Conservation (phyloP, 345 rosid genomes). For the Theobroma cacao region DNA sequence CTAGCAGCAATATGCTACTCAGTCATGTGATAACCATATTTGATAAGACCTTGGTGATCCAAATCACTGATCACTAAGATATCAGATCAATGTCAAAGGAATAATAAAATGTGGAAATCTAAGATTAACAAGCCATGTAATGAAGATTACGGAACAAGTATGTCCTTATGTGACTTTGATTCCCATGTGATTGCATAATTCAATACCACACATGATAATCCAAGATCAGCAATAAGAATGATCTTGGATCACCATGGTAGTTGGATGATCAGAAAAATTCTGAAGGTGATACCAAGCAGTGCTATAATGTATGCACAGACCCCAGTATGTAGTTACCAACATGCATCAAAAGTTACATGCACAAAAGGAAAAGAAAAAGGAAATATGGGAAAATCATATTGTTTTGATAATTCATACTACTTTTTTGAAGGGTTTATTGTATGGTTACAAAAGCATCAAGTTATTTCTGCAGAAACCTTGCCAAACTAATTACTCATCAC, state of each 20-base stretch:
- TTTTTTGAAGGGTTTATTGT: background rate
- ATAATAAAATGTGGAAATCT: background rate
- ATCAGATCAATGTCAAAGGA: background rate
- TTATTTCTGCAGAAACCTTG: background rate
- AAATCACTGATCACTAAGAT: background rate
- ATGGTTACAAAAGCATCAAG: background rate
- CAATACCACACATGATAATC: background rate
- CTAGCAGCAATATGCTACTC: background rate
- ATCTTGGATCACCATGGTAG: background rate
- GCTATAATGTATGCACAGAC: background rate
- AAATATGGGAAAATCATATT: background rate
- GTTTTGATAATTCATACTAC: background rate
- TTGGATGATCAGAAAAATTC: background rate
- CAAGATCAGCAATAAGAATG: background rate
- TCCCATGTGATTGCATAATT: background rate
- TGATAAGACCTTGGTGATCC: background rate
- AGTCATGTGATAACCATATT: background rate
- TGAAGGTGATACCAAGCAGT: background rate
- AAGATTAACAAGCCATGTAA: background rate
- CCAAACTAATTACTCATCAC: background rate
- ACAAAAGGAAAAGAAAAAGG: background rate
- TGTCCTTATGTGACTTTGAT: background rate
- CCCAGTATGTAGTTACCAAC: background rate
- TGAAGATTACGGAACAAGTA: background rate
- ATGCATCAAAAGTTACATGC: background rate